phyloP scores from a whole-genome alignment of 129 eudicot genomes.

The Cynara cardunculus region DNA sequence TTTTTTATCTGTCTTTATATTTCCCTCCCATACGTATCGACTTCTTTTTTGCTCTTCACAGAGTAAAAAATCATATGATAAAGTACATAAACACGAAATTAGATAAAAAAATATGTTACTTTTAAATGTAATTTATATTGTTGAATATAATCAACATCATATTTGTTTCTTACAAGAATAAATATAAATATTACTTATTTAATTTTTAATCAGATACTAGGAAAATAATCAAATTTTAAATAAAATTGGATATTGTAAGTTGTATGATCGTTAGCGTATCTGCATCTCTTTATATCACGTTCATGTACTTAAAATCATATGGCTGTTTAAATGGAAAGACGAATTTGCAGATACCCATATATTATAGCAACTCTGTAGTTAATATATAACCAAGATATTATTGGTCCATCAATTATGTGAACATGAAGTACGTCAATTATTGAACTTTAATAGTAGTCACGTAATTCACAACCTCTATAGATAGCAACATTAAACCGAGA shows the following conservation, averaged over 20 bases:
- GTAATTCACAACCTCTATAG: background rate
- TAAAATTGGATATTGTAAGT: background rate
- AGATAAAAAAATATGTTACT: background rate
- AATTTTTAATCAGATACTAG: too few relatives aligned
- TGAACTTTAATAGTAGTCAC: background rate
- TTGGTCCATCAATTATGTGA: background rate
- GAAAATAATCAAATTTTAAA: too few relatives aligned
- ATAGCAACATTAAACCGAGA: background rate
- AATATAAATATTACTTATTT: background rate
- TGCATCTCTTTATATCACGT: background rate
- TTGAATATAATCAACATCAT: too few relatives aligned
- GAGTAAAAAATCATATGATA: background rate
- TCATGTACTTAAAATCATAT: background rate
- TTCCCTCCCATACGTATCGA: too few relatives aligned
- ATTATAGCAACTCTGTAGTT: background rate
- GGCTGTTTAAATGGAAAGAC: background rate
- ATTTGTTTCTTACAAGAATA: background rate
- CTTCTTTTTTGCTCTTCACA: too few relatives aligned
- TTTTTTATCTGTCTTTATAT: too few relatives aligned
- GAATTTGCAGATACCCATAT: background rate
- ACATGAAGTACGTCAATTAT: background rate
- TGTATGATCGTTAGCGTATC: background rate
- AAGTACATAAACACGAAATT: too few relatives aligned
- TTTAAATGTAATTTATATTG: background rate
- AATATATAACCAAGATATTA: background rate